A percentile compares a stretch with the other conserved stretches of the same genome.
Evolutionary conservation across 2,329 filamentous ascomycete genomes (phyloP).

Genomic region (Stagonosporopsis rhizophila): DNA sequence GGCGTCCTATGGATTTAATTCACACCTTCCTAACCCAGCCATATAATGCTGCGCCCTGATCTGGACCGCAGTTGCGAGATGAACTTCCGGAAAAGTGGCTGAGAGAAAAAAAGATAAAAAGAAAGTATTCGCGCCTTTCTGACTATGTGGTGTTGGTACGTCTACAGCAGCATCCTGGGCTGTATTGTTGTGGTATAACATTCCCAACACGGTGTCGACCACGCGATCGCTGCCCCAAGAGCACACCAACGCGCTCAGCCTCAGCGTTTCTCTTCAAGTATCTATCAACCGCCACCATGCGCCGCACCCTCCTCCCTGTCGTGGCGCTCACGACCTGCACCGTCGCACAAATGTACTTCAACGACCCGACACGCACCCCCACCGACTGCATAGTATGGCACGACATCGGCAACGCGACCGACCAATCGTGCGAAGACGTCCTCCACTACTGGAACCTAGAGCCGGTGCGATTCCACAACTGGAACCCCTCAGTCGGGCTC

Average conservation of each 20-base stretch:
- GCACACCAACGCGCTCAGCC: no score
- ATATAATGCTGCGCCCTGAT: not conserved
- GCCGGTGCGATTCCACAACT: conserved; percentile 3
- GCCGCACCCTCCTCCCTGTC: not conserved
- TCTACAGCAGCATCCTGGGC: not conserved
- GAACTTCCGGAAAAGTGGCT: not conserved
- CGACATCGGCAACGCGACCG: not conserved
- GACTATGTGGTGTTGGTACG: not conserved
- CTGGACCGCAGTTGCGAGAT: not conserved
- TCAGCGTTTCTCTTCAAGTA: not conserved
- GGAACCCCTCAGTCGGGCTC: conserved; percentile 11
- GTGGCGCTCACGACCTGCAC: not conserved
- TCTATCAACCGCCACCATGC: not conserved
- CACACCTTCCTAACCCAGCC: not conserved
- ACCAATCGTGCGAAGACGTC: not conserved
- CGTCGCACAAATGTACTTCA: not conserved
- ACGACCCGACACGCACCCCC: not conserved
- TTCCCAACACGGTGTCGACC: no score
- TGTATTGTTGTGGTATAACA: not conserved
- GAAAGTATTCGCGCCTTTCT: not conserved
- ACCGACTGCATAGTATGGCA: conserved; percentile 7
- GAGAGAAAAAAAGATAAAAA: not conserved
- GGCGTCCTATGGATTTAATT: not conserved
- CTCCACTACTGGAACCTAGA: not conserved
- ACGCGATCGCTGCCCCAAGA: no score